phyloP scores from a whole-genome alignment of 2,329 filamentous ascomycete species.

The Fusarium longipes region DNA sequence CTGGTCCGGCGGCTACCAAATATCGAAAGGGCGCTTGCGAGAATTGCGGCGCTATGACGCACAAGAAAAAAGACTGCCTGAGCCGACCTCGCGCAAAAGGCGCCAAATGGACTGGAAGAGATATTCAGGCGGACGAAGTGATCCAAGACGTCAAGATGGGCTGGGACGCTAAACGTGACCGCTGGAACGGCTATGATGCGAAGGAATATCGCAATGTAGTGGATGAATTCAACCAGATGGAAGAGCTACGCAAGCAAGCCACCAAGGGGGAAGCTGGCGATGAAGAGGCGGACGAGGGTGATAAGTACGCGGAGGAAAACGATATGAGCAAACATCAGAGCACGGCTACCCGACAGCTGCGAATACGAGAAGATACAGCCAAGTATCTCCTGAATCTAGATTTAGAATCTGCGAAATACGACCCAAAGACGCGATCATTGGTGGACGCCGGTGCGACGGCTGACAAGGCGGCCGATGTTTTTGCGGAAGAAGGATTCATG shows the following conservation, averaged over 20 bases:
- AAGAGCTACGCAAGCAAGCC: constrained; percentile 73
- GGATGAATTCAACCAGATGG: constrained; percentile 87
- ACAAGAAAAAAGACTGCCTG: constrained; percentile 94
- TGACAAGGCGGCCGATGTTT: constrained; percentile 82
- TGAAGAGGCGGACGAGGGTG: constrained; percentile 67
- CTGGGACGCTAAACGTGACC: constrained; percentile 97
- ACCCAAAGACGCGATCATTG: constrained; percentile 94
- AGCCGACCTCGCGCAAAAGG: constrained; percentile 88
- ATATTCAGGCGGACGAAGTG: constrained; percentile 93
- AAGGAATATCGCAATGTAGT: constrained; percentile 88
- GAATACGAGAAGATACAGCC: constrained; percentile 94
- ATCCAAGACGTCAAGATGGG: constrained; percentile 87
- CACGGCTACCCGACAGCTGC: constrained; percentile 88
- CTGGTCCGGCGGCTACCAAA: constrained; percentile 90
- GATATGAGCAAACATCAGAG: constrained; percentile 96
- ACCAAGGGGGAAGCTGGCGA: constrained; percentile 62
- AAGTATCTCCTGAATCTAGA: constrained; percentile 97
- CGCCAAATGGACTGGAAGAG: constrained; percentile 89
- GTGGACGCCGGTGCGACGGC: constrained; percentile 84
- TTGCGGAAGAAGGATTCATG: constrained; percentile 94
- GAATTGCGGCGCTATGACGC: constrained; percentile 97
- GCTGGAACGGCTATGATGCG: constrained; percentile 98
- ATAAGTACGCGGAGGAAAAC: constrained; percentile 91
- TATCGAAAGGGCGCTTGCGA: constrained; percentile 98
- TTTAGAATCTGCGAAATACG: constrained; percentile 95